Evolutionary conservation across 2,329 filamentous ascomycete genomes (phyloP).

Genomic region (Talaromyces sp.): DNA sequence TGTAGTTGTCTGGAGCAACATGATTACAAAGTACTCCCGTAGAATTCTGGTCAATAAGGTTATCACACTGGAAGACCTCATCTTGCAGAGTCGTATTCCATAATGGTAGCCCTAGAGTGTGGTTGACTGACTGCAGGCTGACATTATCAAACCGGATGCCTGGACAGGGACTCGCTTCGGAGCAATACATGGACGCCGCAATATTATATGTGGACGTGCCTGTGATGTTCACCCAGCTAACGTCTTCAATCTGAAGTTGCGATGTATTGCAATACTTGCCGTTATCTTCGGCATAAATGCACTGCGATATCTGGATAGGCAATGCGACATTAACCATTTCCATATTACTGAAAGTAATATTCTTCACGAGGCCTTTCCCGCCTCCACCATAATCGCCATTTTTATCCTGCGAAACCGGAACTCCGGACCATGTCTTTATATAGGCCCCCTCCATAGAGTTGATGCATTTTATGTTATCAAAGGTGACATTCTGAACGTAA

Average conservation of each 20-base stretch:
- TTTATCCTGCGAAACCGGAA: slow-evolving; percentile 13
- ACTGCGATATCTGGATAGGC: slow-evolving; percentile 24
- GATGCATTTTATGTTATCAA: slow-evolving; percentile 25
- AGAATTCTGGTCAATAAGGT: slow-evolving; percentile 26
- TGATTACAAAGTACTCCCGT: slow-evolving; percentile 24
- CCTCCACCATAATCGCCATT: slow-evolving; percentile 22
- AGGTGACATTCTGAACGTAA: slow-evolving; percentile 35
- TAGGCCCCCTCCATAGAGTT: slow-evolving; percentile 20
- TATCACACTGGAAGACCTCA: slow-evolving; percentile 42
- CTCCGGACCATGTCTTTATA: slow-evolving; percentile 24
- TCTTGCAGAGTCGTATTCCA: slow-evolving; percentile 18
- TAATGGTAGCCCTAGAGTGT: slow-evolving; percentile 26
- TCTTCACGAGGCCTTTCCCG: slow-evolving; percentile 20
- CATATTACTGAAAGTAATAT: slow-evolving; percentile 20
- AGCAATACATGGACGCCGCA: slow-evolving; percentile 45
- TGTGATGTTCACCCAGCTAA: slow-evolving; percentile 49
- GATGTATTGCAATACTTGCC: slow-evolving; percentile 8
- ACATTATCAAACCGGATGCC: slow-evolving; percentile 44
- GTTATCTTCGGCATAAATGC: slow-evolving; percentile 17
- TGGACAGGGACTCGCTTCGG: slow-evolving; percentile 39
- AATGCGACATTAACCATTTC: slow-evolving; percentile 19
- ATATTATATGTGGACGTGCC: slow-evolving; percentile 49
- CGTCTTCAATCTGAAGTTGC: slow-evolving; percentile 41
- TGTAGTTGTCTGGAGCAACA: slow-evolving; percentile 20
- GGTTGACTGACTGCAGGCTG: slow-evolving; percentile 41